Evolutionary conservation across 768 basidiomycete species (phyloP).

Genomic region (Tylopilus balloui): DNA sequence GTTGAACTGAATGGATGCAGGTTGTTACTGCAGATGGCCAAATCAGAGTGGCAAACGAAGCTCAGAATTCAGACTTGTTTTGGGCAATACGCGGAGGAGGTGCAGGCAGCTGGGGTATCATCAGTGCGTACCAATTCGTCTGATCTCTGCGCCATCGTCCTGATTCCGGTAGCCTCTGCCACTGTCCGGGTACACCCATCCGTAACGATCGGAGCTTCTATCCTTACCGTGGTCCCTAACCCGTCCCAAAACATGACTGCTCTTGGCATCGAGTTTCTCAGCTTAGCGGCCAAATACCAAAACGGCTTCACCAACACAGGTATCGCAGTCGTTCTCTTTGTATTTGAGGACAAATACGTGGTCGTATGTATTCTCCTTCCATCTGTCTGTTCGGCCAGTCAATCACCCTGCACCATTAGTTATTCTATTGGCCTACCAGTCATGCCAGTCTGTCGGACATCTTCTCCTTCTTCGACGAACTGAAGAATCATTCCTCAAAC

Average conservation of each 20-base stretch:
- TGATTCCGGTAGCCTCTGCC: slow-evolving; percentile 12
- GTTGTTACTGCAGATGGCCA: slow-evolving; percentile 41
- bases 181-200: slow-evolving; percentile 14
- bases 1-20: neutral
- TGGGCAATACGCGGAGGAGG: slow-evolving; percentile 54
- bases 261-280: slow-evolving; percentile 19
- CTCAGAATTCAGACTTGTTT: slow-evolving; percentile 44
- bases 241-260: slow-evolving; percentile 5
- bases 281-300: slow-evolving; percentile 17
- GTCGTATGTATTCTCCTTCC: slow-evolving; percentile 8
- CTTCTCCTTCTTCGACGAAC: slow-evolving; percentile 18
- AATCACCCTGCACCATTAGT: neutral
- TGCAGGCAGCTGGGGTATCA: slow-evolving; percentile 46
- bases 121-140: slow-evolving; percentile 23
- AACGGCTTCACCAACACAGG: slow-evolving; percentile 11
- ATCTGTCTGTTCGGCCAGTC: neutral
- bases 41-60: slow-evolving; percentile 36
- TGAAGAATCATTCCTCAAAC: slow-evolving; percentile 5
- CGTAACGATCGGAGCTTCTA: slow-evolving; percentile 10
- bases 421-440: slow-evolving; percentile 12
- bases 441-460: slow-evolving; percentile 5
- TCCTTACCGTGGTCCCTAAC: slow-evolving; percentile 10
- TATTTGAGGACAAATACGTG: slow-evolving; percentile 6
- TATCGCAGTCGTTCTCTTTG: slow-evolving; percentile 1
- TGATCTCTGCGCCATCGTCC: neutral